Evolutionary conservation across 345 rosid species (phyloP).

Genomic region (Populus pruinosa): DNA sequence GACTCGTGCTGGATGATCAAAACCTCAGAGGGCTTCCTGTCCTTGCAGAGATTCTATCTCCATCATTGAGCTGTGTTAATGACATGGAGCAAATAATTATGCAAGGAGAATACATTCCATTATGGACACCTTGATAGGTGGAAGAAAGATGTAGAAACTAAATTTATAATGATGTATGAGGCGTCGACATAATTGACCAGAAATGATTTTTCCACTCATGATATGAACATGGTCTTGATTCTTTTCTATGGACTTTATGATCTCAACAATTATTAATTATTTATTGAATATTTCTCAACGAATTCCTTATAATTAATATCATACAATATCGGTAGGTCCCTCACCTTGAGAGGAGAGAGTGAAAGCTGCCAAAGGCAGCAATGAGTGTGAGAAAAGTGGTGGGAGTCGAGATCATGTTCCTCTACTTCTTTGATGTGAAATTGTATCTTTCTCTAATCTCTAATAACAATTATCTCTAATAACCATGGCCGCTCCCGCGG

Average conservation of each 20-base stretch:
- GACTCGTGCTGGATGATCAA: background rate
- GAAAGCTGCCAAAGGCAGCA: too few relatives aligned
- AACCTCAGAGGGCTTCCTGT: background rate
- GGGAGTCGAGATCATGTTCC: too few relatives aligned
- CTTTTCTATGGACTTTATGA: background rate
- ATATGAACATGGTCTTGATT: background rate
- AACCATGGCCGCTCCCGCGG: too few relatives aligned
- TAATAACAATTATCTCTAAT: too few relatives aligned
- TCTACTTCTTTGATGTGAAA: too few relatives aligned
- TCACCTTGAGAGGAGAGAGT: too few relatives aligned
- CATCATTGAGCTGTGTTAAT: background rate
- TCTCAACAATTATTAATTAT: too few relatives aligned
- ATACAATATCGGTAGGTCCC: background rate
- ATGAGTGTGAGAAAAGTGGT: too few relatives aligned
- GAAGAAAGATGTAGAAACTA: background rate
- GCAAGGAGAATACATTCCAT: constrained; percentile 17
- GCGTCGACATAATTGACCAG: background rate
- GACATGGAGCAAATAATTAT: background rate
- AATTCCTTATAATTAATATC: too few relatives aligned
- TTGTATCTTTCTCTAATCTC: too few relatives aligned
- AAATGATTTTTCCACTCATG: background rate
- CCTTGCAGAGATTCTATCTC: background rate
- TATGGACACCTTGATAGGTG: background rate
- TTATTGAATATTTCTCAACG: too few relatives aligned
- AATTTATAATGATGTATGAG: too few relatives aligned